Conservation (phyloP, 768 basidiomycete genomes). For the Sarcodon aspratus region DNA sequence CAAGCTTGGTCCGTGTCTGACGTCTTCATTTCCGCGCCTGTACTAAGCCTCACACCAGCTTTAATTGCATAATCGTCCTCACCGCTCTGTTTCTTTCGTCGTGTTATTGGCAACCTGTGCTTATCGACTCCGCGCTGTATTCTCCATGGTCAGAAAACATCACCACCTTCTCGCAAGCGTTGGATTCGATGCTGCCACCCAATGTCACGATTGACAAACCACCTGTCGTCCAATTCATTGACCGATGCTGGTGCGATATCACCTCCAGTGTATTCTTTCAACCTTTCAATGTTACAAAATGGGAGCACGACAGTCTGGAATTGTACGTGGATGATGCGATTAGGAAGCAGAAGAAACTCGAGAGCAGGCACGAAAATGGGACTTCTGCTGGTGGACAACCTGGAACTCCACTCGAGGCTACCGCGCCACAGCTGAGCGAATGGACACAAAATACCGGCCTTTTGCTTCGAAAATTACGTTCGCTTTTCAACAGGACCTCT, state of each 20-base stretch:
- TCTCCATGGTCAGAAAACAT: slow-evolving; percentile 59
- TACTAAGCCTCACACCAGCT: slow-evolving; percentile 28
- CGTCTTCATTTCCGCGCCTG: not conserved
- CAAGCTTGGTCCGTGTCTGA: slow-evolving; percentile 59
- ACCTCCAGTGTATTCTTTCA: slow-evolving; percentile 55
- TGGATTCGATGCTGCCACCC: slow-evolving; percentile 30
- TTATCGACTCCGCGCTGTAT: slow-evolving; percentile 49
- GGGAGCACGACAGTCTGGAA: slow-evolving; percentile 60
- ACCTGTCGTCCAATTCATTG: slow-evolving; percentile 49
- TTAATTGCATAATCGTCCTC: slow-evolving; percentile 79
- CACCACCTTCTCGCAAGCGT: slow-evolving; percentile 61
- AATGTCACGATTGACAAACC: slow-evolving; percentile 32
- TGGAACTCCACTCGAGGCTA: not conserved
- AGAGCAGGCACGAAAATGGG: slow-evolving; percentile 1
- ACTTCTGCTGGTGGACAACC: not conserved
- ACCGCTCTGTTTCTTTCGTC: slow-evolving; percentile 78
- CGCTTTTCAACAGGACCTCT: not conserved
- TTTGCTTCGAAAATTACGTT: not conserved
- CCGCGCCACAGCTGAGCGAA: not conserved
- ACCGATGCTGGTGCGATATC: slow-evolving; percentile 84
- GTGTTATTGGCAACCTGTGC: slow-evolving; percentile 83
- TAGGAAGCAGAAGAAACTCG: slow-evolving; percentile 16
- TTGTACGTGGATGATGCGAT: slow-evolving; percentile 24
- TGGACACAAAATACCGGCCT: not conserved
- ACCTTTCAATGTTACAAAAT: slow-evolving; percentile 64